Evolutionary conservation across 345 rosid species (phyloP), one percentile per base, ranked within the genome.

Genomic region (Aquilaria malaccensis): DNA sequence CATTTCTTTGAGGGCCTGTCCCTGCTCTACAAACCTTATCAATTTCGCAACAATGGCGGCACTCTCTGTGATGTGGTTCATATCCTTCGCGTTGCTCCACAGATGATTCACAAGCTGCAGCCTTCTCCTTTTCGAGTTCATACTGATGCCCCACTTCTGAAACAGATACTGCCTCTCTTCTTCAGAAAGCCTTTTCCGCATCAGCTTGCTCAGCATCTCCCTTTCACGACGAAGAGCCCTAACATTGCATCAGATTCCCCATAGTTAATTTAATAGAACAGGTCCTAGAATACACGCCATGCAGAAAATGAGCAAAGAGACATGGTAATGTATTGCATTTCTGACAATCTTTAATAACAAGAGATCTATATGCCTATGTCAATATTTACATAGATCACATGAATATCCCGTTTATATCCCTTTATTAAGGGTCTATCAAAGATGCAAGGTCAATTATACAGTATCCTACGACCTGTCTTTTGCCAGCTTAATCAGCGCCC

Each of bases 11-110:
- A 84, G 77, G 32, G 84, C 92, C 29, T 76, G 73, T 32, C 95
- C 99, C 60, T 90, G 92, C 64, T 86, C 97, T 9, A 81, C 82
- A 54, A 94, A 86, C 71, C 83, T 79, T 15, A 83, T 80, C 52
- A 94, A 80, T 79, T 88, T 94, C 1, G 96, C 96, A 30, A 94
- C 83, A 31, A 94, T 70, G 0, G 86, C 66, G 22, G 96, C 92
- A 29, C 99, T 94, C 67, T 90, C 95, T 0, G 13, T 70, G 10
- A 85, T 62, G 55, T 76, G 97, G 68, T 60, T 73, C 69, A 72
- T 72, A 56, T 94, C 97, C 52, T 78, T 70, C 4, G 79, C 58
- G 66, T 81, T 71, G 71, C 81, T 81, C 99, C 99, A 94, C 10
- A 94, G 64, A 59, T 71, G 73, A 61, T 74, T 90, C 10, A 80